Evolutionary conservation across 2,329 filamentous ascomycete genomes (phyloP), one percentile per base, ranked within the genome.

Genomic region (Lasiodiplodia citricola): DNA sequence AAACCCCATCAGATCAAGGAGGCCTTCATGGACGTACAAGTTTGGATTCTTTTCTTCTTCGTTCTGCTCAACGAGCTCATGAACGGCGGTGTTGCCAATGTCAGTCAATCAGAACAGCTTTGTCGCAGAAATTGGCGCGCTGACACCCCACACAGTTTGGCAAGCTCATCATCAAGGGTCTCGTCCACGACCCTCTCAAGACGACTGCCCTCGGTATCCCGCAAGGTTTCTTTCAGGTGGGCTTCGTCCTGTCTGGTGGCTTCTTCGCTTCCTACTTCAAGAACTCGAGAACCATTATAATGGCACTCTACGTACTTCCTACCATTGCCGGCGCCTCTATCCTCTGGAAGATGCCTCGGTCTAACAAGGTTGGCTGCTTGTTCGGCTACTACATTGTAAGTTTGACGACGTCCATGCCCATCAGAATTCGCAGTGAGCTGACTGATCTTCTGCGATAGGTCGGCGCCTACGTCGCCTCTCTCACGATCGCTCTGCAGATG

Each of bases 121-220:
- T 3, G 11, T 37, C 4, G 11, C n/a, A 23, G 10, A 5, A 52
- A 16, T 4, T 18, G 10, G 11, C 7, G 18, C 18, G 13, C 52
- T 67, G 11, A 67, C 16, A 18, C 41, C n/a, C 7, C 35, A 13
- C 8, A 51, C 28, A 72, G 66, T 88, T 88, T 70, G 83, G 84
- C 50, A 87, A 86, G 67, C 80, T 86, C 25, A 87, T 88, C 66
- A 82, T 87, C 73, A 87, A 87, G 68, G 81, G 83, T 1, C 75
- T 86, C 2, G 82, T 82, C 21, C 72, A 74, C 1, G 79, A 83
- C 58, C 71, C 83, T 0, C 77, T 86, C 0, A 72, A 79, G 8
- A 87, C 87, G 0, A 86, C 85, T 0, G 83, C 83, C 0, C 80
- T 86, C 3, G 86, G 85, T 0, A 88, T 88, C 38, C 87, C 87